Conservation (phyloP, 2,329 filamentous ascomycete genomes). For the Colletotrichum gloeosporioides region DNA sequence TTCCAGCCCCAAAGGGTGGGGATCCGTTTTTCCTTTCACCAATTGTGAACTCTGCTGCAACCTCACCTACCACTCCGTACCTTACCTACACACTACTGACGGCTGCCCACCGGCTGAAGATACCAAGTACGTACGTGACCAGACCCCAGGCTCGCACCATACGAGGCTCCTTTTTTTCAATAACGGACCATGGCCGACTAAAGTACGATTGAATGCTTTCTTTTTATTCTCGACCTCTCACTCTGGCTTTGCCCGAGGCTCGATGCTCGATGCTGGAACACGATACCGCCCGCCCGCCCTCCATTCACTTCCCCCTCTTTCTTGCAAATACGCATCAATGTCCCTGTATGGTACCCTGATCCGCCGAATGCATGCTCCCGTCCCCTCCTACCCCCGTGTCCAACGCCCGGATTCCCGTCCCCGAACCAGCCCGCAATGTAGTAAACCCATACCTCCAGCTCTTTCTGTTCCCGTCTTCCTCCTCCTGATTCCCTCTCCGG, state of each 20-base stretch:
- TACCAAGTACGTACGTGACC: background rate
- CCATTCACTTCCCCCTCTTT: background rate
- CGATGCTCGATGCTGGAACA: background rate
- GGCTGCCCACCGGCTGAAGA: background rate
- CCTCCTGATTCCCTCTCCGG: background rate
- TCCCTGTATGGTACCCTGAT: background rate
- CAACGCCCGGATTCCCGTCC: background rate
- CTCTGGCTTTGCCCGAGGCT: background rate
- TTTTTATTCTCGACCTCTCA: background rate
- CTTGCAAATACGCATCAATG: background rate
- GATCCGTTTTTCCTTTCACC: too few species aligned
- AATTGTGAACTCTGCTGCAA: constrained; percentile 14
- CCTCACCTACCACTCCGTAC: background rate
- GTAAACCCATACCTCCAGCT: background rate
- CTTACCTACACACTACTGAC: background rate
- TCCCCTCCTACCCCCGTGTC: background rate
- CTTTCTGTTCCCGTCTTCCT: background rate
- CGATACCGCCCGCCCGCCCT: background rate
- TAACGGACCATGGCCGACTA: background rate
- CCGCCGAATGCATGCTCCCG: background rate
- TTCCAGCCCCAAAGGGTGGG: too few species aligned
- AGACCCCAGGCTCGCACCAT: background rate
- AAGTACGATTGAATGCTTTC: background rate
- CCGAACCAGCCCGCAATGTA: background rate
- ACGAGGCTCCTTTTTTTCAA: background rate